phyloP scores from a whole-genome alignment of 345 rosid genomes.

The Cardamine chenopodiifolia region DNA sequence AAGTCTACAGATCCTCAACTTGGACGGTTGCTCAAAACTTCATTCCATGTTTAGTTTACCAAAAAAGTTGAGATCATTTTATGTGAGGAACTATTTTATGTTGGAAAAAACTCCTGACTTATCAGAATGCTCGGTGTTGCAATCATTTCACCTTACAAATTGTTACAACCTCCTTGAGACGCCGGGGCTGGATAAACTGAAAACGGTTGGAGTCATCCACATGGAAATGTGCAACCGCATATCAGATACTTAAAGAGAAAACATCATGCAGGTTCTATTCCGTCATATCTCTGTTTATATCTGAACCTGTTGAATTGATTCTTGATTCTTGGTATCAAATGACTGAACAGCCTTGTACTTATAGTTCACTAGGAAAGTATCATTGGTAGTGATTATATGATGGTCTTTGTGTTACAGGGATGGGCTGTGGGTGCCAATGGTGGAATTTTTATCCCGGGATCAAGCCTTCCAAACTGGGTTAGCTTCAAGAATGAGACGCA shows the following conservation, averaged over 20 bases:
- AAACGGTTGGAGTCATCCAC: conserved; percentile 25
- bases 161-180: background rate
- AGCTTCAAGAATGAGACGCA: conserved; percentile 14
- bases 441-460: conserved; percentile 27
- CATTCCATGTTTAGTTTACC: conserved; percentile 29
- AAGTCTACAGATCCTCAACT: conserved; percentile 9
- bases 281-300: background rate
- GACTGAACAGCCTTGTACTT: background rate
- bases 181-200: conserved; percentile 26
- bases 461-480: conserved; percentile 23
- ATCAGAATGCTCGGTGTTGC: conserved; percentile 12
- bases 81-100: background rate
- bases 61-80: background rate
- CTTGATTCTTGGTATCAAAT: background rate
- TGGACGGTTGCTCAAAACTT: conserved; percentile 34
- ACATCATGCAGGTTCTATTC: conserved; percentile 20
- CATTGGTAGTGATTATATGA: background rate
- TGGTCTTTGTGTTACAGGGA: background rate
- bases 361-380: background rate
- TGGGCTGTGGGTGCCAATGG: conserved; percentile 23
- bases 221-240: conserved; percentile 37
- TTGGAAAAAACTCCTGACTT: conserved; percentile 21
- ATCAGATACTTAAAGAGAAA: background rate
- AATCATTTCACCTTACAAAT: background rate
- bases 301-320: background rate